Evolutionary conservation across 306 rosid species (phyloP).

Genomic region (Cicer judaicum): DNA sequence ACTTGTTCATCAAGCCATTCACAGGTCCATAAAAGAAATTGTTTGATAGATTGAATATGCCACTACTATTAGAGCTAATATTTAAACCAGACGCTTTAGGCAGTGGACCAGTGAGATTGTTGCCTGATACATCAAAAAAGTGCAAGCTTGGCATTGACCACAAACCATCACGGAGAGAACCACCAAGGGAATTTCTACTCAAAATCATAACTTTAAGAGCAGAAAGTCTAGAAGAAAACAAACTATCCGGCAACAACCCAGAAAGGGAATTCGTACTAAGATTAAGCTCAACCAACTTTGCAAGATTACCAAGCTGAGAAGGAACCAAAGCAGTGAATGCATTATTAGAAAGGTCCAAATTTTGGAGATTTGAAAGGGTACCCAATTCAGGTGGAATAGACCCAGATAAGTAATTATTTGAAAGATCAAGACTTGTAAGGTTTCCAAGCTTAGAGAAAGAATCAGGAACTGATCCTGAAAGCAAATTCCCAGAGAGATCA

Average conservation of each 20-base stretch:
- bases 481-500: slow-evolving; percentile 71
- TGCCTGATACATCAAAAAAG: slow-evolving; percentile 68
- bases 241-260: slow-evolving; percentile 57
- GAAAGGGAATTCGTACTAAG: slow-evolving; percentile 72
- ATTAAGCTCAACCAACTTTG: slow-evolving; percentile 61
- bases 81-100: slow-evolving; percentile 45
- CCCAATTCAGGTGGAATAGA: slow-evolving; percentile 62
- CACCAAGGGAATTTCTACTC: slow-evolving; percentile 59
- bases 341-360: slow-evolving; percentile 68
- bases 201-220: slow-evolving; percentile 54
- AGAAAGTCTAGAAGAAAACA: slow-evolving; percentile 49
- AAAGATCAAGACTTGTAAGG: slow-evolving; percentile 67
- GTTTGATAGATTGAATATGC: slow-evolving; percentile 66
- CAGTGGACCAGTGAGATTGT: slow-evolving; percentile 66
- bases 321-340: slow-evolving; percentile 59
- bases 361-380: slow-evolving; percentile 50
- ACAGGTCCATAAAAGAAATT: slow-evolving; percentile 73
- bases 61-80: slow-evolving; percentile 36
- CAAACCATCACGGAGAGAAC: slow-evolving; percentile 56
- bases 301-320: slow-evolving; percentile 59
- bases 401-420: slow-evolving; percentile 76
- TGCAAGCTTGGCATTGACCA: slow-evolving; percentile 58
- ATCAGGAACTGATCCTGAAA: slow-evolving; percentile 68
- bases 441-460: slow-evolving; percentile 59
- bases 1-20: slow-evolving; percentile 45